phyloP scores from a whole-genome alignment of 345 rosid species.

The Brassica carinata region DNA sequence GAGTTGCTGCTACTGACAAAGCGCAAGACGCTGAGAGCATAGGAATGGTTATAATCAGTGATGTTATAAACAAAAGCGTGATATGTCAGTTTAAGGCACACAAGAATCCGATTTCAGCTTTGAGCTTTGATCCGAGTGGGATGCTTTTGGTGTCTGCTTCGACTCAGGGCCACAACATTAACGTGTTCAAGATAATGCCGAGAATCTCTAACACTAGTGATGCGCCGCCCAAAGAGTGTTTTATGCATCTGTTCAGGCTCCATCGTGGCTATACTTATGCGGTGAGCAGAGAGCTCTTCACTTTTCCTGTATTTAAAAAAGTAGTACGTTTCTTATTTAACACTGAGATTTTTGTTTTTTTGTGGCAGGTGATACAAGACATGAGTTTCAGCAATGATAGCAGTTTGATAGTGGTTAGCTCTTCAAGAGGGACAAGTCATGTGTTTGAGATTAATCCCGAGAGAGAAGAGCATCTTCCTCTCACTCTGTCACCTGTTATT shows the following conservation, averaged over 20 bases:
- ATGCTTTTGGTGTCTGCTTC: constrained; percentile 89
- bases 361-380: constrained; percentile 82
- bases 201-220: constrained; percentile 50
- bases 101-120: constrained; percentile 81
- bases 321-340: neutral
- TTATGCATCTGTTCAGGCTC: constrained; percentile 76
- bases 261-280: constrained; percentile 96
- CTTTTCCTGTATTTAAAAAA: neutral
- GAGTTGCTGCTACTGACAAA: neutral
- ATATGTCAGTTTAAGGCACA: constrained; percentile 93
- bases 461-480: constrained; percentile 54
- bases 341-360: neutral
- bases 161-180: constrained; percentile 83
- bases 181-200: constrained; percentile 82
- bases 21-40: neutral
- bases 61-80: constrained; percentile 52
- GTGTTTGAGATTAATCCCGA: constrained; percentile 73
- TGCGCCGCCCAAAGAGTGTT: constrained; percentile 42
- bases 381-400: constrained; percentile 88
- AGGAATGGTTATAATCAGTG: neutral
- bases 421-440: constrained; percentile 95
- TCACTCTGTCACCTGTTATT: constrained; percentile 68
- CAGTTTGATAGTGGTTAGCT: constrained; percentile 86
- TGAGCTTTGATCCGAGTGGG: constrained; percentile 93
- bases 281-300: constrained; percentile 44